Percentiles rank a stretch among this genome's conserved stretches.
phyloP scores from a whole-genome alignment of 805 yeast genomes.

The Yamadazyma laniorum region DNA sequence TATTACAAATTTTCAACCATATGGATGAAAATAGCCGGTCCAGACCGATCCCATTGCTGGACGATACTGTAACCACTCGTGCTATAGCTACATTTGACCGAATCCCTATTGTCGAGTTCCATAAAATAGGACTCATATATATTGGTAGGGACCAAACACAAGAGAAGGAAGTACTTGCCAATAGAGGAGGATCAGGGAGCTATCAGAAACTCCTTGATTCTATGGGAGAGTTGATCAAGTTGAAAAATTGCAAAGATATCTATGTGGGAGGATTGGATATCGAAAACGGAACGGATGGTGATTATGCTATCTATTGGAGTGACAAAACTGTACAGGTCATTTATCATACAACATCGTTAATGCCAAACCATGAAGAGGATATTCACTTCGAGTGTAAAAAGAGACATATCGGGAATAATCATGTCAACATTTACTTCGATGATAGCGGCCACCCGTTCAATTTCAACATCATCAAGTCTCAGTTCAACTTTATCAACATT shows the following conservation, averaged over 20 bases:
- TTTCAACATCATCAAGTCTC: constrained; percentile 69
- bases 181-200: constrained; percentile 59
- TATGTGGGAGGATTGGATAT: constrained; percentile 80
- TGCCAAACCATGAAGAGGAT: constrained; percentile 57
- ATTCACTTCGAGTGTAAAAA: constrained; percentile 55
- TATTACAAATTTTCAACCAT: constrained; percentile 51
- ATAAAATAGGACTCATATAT: constrained; percentile 76
- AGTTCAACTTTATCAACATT: constrained; percentile 79
- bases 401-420: constrained; percentile 83
- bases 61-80: constrained; percentile 42
- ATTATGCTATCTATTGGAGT: constrained; percentile 69
- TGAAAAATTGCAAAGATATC: constrained; percentile 53
- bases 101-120: constrained; percentile 74
- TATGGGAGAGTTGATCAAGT: constrained; percentile 59
- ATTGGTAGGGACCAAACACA: constrained; percentile 63
- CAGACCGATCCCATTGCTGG: constrained; percentile 52
- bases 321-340: constrained; percentile 69
- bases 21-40: constrained; percentile 28
- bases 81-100: constrained; percentile 67
- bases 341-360: constrained; percentile 78
- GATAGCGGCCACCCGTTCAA: constrained; percentile 66
- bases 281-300: constrained; percentile 69
- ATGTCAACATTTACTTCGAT: constrained; percentile 77
- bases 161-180: constrained; percentile 65
- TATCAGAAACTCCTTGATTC: constrained; percentile 59